Conservation (phyloP, 371 early-diverging fungal genomes). For the Basidiobolus meristosporus region DNA sequence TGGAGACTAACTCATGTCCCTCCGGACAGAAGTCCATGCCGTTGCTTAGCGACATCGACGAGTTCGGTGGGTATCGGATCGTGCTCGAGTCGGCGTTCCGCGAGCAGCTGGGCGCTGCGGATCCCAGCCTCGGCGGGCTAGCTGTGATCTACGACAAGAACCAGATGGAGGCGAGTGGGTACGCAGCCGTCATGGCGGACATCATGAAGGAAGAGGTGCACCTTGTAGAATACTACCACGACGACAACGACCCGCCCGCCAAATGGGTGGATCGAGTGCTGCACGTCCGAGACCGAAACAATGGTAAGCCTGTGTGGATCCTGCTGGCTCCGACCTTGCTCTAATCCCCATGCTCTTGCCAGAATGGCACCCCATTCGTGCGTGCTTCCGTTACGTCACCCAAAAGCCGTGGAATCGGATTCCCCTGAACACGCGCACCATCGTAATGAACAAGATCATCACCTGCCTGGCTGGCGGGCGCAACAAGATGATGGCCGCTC, state of each 20-base stretch:
- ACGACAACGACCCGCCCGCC: slow-evolving; percentile 62
- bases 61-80: slow-evolving; percentile 53
- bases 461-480: slow-evolving; percentile 85
- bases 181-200: slow-evolving; percentile 77
- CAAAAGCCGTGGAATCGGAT: slow-evolving; percentile 88
- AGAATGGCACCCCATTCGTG: slow-evolving; percentile 76
- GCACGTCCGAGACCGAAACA: slow-evolving; percentile 45
- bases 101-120: too few species aligned
- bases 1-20: slow-evolving; percentile 88
- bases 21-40: slow-evolving; percentile 93
- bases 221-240: slow-evolving; percentile 60
- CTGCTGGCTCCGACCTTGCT: too few species aligned
- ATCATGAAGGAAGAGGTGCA: slow-evolving; percentile 66
- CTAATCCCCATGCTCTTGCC: background rate
- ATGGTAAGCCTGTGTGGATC: slow-evolving; percentile 23
- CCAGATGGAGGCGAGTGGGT: slow-evolving; percentile 80
- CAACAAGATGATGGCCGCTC: slow-evolving; percentile 91
- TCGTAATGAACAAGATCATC: slow-evolving; percentile 75
- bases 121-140: too few species aligned
- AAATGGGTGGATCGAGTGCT: slow-evolving; percentile 66
- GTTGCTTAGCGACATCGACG: slow-evolving; percentile 60
- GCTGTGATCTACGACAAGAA: slow-evolving; percentile 87
- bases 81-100: slow-evolving; percentile 64
- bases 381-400: slow-evolving; percentile 83
- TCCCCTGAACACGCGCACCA: slow-evolving; percentile 59